Base-by-base conservation (phyloP, 805 yeast genomes). In the Lachancea waltii region DNA sequence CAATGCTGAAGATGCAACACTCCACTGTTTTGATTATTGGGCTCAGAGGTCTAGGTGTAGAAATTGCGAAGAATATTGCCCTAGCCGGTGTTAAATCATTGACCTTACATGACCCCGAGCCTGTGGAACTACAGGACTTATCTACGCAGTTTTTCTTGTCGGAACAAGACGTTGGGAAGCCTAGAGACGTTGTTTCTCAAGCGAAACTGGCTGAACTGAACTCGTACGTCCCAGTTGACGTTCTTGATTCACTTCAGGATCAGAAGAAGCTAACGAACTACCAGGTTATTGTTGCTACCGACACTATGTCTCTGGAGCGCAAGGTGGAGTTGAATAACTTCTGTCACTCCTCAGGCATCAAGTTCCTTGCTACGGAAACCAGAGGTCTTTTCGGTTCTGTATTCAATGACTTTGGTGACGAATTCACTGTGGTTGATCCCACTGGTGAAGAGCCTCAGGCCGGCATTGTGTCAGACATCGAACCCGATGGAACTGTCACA, bases 21-120 rank as follows among this genome's bases (percentile, higher is more conserved):
- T 87, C 97, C 18, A 86, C 84, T 52, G 96, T 92, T n/a, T 73
- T 92, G 35, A 72, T 92, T 33, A 76, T 89, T 46, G 98, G 99
- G 3, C 68, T 90, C 40, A 81, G 78, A 57, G 99, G 99, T 33
- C 68, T 92, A 33, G 99, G 99, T 54, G 74, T 85, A 30, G 99
- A 92, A 65, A 86, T 92, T 41, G 97, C 98, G 17, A 92, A 92
- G 65, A 92, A 92, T 63, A 86, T 92, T 40, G 94, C 95, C 0
- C 70, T 92, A 26, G 98, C 98, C 3, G 99, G 99, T 54, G 98
- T 92, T 51, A 92, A 92, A 67, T 81, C 95, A 7, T 67, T 92
- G 50, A 69, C 94, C 6, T 62, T 92, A 22, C 85, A 81, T 59
- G 99, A 92, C 56, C 95, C 95, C 9, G 68, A 67, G 14, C 73